Evolutionary conservation across 768 basidiomycete genomes (phyloP).

Genomic region (Mycena venus): DNA sequence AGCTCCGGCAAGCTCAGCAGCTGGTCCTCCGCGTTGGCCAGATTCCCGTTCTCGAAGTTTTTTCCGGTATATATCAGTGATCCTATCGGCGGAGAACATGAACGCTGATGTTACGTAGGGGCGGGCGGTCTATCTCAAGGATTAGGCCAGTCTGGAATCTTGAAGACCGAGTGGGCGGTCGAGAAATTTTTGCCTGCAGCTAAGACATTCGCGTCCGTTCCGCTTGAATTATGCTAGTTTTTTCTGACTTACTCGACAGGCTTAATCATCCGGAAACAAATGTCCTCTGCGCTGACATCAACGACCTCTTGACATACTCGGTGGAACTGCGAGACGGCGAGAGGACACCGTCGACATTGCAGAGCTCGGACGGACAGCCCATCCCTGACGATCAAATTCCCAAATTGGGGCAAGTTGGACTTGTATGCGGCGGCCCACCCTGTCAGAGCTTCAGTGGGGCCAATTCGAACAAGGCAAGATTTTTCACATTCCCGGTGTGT

Average conservation of each 20-base stretch:
- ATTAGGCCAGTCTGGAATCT: slow-evolving; percentile 69
- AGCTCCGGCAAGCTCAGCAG: slow-evolving; percentile 42
- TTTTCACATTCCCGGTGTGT: background rate
- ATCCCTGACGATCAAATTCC: slow-evolving; percentile 64
- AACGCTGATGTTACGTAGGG: slow-evolving; percentile 52
- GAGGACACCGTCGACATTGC: slow-evolving; percentile 53
- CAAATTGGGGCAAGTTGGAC: slow-evolving; percentile 69
- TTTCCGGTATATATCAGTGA: slow-evolving; percentile 64
- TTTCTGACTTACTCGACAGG: slow-evolving; percentile 48
- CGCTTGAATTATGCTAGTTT: slow-evolving; percentile 9
- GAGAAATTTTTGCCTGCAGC: slow-evolving; percentile 77
- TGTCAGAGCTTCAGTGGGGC: slow-evolving; percentile 80
- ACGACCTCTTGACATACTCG: slow-evolving; percentile 57
- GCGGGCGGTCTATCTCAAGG: slow-evolving; percentile 84
- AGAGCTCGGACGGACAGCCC: slow-evolving; percentile 53
- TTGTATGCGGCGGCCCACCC: slow-evolving; percentile 84
- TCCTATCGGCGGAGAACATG: background rate
- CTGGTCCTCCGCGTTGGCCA: slow-evolving; percentile 56
- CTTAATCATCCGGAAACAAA: slow-evolving; percentile 70
- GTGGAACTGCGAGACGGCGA: slow-evolving; percentile 47
- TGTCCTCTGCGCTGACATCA: slow-evolving; percentile 78
- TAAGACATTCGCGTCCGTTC: slow-evolving; percentile 68
- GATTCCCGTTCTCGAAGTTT: slow-evolving; percentile 75
- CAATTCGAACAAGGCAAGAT: slow-evolving; percentile 70
- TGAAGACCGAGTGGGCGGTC: slow-evolving; percentile 77